Conservation (phyloP, 2,329 filamentous ascomycete species). For the Mycogone perniciosa region DNA sequence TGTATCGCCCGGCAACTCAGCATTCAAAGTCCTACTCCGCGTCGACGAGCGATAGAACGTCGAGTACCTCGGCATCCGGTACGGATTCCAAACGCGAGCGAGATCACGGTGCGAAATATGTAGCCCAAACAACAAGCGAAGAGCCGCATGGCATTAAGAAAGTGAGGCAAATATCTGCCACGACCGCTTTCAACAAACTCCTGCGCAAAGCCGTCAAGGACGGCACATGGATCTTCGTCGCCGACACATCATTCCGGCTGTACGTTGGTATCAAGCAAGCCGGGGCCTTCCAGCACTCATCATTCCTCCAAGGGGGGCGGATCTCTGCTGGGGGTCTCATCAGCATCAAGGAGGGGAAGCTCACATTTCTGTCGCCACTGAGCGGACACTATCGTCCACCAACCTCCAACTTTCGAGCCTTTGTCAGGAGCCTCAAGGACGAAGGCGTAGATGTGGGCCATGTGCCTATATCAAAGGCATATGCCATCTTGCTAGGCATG, state of each 20-base stretch:
- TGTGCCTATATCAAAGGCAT: slow-evolving; percentile 73
- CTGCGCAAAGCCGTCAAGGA: slow-evolving; percentile 73
- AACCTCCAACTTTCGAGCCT: slow-evolving; percentile 74
- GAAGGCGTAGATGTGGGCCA: slow-evolving; percentile 72
- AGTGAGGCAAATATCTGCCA: slow-evolving; percentile 59
- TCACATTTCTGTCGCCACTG: slow-evolving; percentile 64
- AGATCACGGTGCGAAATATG: slow-evolving; percentile 57
- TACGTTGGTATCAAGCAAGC: slow-evolving; percentile 88
- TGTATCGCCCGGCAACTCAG: slow-evolving; percentile 1
- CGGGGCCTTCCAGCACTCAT: slow-evolving; percentile 85
- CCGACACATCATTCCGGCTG: slow-evolving; percentile 75
- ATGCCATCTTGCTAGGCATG: slow-evolving; percentile 74
- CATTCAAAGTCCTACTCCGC: slow-evolving; percentile 1
- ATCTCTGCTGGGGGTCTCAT: slow-evolving; percentile 80
- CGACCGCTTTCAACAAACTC: slow-evolving; percentile 71
- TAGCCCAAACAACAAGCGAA: slow-evolving; percentile 55
- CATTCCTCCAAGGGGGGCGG: slow-evolving; percentile 75
- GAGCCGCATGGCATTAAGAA: slow-evolving; percentile 46
- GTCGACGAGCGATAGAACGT: background rate
- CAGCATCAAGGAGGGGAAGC: slow-evolving; percentile 72
- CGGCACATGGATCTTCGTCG: slow-evolving; percentile 91
- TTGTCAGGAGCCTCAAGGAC: slow-evolving; percentile 65
- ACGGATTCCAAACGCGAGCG: slow-evolving; percentile 46
- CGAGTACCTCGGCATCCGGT: slow-evolving; percentile 13
- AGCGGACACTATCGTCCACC: slow-evolving; percentile 83